Conservation (phyloP, 2,329 filamentous ascomycete genomes). For the Apiospora rasikravindrae region DNA sequence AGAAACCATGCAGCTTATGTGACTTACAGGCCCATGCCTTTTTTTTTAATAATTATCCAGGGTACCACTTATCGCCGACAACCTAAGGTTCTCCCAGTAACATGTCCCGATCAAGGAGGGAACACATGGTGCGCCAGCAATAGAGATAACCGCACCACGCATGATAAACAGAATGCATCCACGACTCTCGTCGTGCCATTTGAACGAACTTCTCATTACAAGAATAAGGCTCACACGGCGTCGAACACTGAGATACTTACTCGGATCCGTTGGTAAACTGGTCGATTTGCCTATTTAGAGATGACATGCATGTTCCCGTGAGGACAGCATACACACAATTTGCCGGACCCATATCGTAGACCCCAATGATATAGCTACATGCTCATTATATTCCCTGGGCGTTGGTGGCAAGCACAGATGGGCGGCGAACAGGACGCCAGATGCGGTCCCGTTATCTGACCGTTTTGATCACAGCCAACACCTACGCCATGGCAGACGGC, state of each 20-base stretch:
- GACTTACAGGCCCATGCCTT: neutral
- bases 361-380: too few relatives aligned
- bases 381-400: too few relatives aligned
- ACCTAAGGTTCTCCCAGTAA: neutral
- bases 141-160: neutral
- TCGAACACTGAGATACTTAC: neutral
- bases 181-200: neutral
- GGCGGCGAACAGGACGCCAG: too few relatives aligned
- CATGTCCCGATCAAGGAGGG: neutral
- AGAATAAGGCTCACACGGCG: neutral
- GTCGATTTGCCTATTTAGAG: neutral
- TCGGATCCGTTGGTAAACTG: neutral
- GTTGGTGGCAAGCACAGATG: too few relatives aligned
- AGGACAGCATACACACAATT: too few relatives aligned
- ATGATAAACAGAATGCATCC: neutral
- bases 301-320: neutral
- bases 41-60: too few relatives aligned
- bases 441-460: too few relatives aligned
- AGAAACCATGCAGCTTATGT: neutral
- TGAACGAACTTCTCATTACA: neutral
- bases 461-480: too few relatives aligned
- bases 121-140: neutral
- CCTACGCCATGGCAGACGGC: too few relatives aligned
- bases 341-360: too few relatives aligned
- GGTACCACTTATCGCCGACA: neutral